Evolutionary conservation across 2,329 filamentous ascomycete species (phyloP).

Genomic region (Cladophialophora bantiana): DNA sequence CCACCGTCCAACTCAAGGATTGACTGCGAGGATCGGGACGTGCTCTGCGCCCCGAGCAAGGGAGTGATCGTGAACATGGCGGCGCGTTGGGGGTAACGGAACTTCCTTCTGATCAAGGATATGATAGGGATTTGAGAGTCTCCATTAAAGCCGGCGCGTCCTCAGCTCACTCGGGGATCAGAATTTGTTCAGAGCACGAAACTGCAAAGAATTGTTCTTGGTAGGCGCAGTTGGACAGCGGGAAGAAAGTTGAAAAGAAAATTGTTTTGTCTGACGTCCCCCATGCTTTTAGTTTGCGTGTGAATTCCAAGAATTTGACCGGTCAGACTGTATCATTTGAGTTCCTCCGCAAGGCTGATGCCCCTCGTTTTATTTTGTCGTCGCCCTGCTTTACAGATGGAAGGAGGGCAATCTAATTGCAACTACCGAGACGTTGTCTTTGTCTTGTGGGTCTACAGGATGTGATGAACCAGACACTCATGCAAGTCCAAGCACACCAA

Average conservation of each 20-base stretch:
- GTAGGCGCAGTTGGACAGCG: not conserved
- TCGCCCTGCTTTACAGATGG: not conserved
- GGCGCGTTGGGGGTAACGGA: slow-evolving; percentile 7
- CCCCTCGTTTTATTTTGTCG: not conserved
- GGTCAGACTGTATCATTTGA: not conserved
- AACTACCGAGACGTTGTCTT: not conserved
- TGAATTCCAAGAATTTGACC: not conserved
- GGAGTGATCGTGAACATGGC: slow-evolving; percentile 95
- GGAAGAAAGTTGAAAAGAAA: not conserved
- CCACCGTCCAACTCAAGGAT: slow-evolving; percentile 95
- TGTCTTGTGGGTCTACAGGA: not conserved
- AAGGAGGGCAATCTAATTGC: not conserved
- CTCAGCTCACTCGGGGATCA: not conserved
- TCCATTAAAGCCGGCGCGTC: slow-evolving; percentile 21
- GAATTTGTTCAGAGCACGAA: not conserved
- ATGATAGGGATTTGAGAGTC: not conserved
- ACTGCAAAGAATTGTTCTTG: not conserved
- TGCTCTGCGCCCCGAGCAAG: slow-evolving; percentile 85
- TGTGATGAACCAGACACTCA: not conserved
- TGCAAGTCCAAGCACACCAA: not conserved
- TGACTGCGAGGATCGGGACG: slow-evolving; percentile 84
- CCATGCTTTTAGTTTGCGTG: not conserved
- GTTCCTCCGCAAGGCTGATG: slow-evolving; percentile 7
- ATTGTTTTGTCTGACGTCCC: not conserved
- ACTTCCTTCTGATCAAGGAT: not conserved